These are phyloP conservation scores for Asclepias syriaca DNA, from an alignment of 257 asterid genomes.

Conservation along the genomic window DNA sequence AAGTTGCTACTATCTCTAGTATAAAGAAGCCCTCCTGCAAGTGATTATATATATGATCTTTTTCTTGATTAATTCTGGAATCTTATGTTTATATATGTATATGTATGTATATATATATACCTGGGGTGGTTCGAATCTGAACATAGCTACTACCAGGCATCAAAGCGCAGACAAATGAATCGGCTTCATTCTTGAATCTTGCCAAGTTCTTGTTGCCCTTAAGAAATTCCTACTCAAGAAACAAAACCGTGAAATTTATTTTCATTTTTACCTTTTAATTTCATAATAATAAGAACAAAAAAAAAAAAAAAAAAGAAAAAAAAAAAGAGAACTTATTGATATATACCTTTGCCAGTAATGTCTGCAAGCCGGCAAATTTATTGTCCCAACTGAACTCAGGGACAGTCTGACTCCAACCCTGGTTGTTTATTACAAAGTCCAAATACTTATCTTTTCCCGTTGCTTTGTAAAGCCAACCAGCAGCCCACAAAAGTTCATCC, in stretches of 20 bases:
- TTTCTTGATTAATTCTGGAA: too few species aligned
- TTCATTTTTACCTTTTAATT: not conserved
- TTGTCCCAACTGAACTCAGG: constrained; percentile 89
- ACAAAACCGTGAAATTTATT: not conserved
- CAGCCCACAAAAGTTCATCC: constrained; percentile 90
- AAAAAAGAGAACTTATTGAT: too few species aligned
- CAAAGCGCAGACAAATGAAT: constrained; percentile 64
- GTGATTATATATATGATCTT: constrained; percentile 7
- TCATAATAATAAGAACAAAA: not conserved
- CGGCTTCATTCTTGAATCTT: constrained; percentile 51
- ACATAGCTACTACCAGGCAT: constrained; percentile 70
- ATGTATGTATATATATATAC: constrained; percentile 15
- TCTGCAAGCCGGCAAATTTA: constrained; percentile 75
- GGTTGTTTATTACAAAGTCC: constrained; percentile 37
- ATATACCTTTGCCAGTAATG: constrained; percentile 55
- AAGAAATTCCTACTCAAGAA: constrained; percentile 46
- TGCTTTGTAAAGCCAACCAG: constrained; percentile 75
- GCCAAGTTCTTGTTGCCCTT: constrained; percentile 42
- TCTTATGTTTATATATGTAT: too few species aligned
- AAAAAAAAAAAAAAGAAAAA: too few species aligned
- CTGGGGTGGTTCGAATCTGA: constrained; percentile 70
- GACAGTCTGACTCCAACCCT: constrained; percentile 52
- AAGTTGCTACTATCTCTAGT: constrained; percentile 60
- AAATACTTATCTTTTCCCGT: constrained; percentile 50
- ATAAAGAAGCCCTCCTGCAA: constrained; percentile 64